Evolutionary conservation across 306 rosid species (phyloP).

Genomic region (Mucuna pruriens): DNA sequence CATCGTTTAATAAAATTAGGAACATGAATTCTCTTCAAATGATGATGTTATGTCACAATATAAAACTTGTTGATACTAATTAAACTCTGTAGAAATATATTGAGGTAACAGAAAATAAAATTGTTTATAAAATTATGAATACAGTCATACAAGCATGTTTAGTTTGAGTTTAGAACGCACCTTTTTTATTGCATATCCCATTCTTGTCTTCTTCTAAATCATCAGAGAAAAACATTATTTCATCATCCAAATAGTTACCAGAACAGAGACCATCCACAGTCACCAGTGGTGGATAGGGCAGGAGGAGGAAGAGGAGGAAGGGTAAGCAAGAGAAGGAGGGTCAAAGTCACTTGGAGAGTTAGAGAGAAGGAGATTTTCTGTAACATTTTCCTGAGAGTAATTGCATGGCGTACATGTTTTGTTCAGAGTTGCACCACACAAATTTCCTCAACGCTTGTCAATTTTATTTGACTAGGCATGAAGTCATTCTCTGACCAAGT

Average conservation of each 20-base stretch:
- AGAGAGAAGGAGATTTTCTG: neutral
- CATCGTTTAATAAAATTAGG: neutral
- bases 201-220: constrained; percentile 1
- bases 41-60: neutral
- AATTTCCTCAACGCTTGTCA: neutral
- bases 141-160: neutral
- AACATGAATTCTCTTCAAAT: neutral
- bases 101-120: neutral
- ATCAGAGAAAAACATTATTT: neutral
- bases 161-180: constrained; percentile 17
- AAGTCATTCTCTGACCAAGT: neutral
- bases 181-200: neutral
- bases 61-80: neutral
- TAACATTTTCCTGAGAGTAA: constrained; percentile 16
- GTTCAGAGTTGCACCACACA: constrained; percentile 2
- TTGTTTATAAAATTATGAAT: neutral
- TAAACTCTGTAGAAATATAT: neutral
- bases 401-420: constrained; percentile 7
- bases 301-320: neutral
- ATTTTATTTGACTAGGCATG: neutral
- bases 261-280: neutral
- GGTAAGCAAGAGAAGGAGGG: neutral
- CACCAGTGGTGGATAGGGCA: neutral
- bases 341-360: neutral
- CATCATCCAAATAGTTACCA: neutral